Base-by-base conservation (phyloP, 257 asterid species). In the Solanum tacnaense region DNA sequence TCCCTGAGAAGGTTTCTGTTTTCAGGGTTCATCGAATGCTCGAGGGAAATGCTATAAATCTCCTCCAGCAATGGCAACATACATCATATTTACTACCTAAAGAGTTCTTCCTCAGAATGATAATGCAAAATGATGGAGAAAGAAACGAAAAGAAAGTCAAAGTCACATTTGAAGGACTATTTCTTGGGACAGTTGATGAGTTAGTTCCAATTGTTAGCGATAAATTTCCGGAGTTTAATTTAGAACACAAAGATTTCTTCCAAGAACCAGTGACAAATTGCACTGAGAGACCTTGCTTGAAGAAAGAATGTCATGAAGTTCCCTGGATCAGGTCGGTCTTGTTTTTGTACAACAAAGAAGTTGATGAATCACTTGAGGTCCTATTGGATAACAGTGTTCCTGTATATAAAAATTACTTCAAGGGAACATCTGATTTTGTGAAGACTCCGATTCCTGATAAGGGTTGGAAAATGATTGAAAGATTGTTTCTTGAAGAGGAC, bases 351-450 rank as follows among this genome's bases (percentile, higher is more conserved):
- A 36, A 35, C 21, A 52, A 41, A 2, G 31, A 20, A 5, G 32
- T 56, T 2, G 32, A 67, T 9, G 67, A 13, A 32, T 74, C 89
- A 10, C 31, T 31, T 23, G 88, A 87, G 49, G 67, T 86, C 12
- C 49, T 89, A 2, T 46, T 88, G 32, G n/a, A 38, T 21, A 62
- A 12, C 15, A 38, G 31, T 13, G 34, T 11, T 4, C 78, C 36
- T 31, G 32, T 6, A 13, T 79, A 41, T 44, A n/a, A 35, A 25
- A 41, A 27, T 12, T 89, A 32, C 65, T 23, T 72, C 49, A 89
- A 91, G 67, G 92, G 85, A 15, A 84, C 89, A 25, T 89, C 92
- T 6, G 93, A 89, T 88, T 88, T 89, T 73, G 58, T 89, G 68
- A 34, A 84, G 31, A 34, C 88, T 12, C 86, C 88, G 0, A 87